These are phyloP conservation scores for Dryas octopetala DNA, from an alignment of 306 rosid genomes.

Conservation along the genomic window DNA sequence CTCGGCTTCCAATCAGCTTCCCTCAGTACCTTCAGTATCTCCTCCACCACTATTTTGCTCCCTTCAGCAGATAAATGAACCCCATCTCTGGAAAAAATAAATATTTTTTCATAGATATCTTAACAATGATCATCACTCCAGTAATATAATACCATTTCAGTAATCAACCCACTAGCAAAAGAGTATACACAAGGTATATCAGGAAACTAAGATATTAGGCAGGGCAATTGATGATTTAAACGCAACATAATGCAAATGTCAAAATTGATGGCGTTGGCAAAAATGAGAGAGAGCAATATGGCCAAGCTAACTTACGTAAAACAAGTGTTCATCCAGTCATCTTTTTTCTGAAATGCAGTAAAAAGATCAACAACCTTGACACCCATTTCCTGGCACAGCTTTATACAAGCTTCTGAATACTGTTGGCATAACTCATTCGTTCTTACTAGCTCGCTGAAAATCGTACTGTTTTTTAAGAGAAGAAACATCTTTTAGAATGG, in stretches of 20 bases:
- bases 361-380: constrained; percentile 77
- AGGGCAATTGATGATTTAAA: constrained; percentile 2
- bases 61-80: constrained; percentile 89
- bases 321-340: constrained; percentile 67
- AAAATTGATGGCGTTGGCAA: constrained; percentile 8
- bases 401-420: constrained; percentile 80
- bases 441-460: constrained; percentile 71
- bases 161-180: background rate
- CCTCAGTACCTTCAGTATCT: constrained; percentile 72
- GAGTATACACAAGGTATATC: constrained; percentile 11
- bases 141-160: background rate
- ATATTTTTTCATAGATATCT: background rate
- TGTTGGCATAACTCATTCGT: constrained; percentile 77
- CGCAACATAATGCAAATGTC: background rate
- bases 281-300: background rate
- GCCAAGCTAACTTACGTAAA: constrained; percentile 63
- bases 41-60: constrained; percentile 79
- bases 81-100: constrained; percentile 63
- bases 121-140: background rate
- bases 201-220: background rate
- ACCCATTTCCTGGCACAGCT: constrained; percentile 72
- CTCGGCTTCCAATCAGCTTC: constrained; percentile 88
- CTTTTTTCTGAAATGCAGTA: constrained; percentile 60
- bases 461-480: constrained; percentile 38
- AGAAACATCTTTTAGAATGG: background rate